Conservation (phyloP, 2,329 filamentous ascomycete species). For the Cercospora zeae-maydis region DNA sequence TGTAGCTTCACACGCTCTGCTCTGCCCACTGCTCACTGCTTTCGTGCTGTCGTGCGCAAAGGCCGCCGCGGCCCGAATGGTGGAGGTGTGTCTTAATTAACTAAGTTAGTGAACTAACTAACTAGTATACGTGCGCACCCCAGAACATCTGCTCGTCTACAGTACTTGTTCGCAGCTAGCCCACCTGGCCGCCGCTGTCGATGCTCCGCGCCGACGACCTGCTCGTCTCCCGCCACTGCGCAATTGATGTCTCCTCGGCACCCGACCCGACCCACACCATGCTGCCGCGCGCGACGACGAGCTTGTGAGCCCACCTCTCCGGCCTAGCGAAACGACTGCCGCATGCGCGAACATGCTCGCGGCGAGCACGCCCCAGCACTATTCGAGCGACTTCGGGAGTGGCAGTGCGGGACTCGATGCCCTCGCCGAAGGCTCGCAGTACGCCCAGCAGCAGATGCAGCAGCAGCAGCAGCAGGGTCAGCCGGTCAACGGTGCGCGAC, state of each 20-base stretch:
- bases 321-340: conserved; percentile 3
- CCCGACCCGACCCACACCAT: background rate
- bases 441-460: conserved; percentile 56
- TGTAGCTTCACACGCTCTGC: background rate
- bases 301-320: background rate
- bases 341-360: conserved; percentile 30
- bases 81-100: background rate
- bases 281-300: background rate
- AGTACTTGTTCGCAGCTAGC: background rate
- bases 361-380: conserved; percentile 28
- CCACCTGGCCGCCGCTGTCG: background rate
- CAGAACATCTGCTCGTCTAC: background rate
- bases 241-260: background rate
- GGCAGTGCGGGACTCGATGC: conserved; percentile 53
- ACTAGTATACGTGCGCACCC: background rate
- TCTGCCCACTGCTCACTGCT: too few relatives aligned
- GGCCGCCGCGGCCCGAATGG: background rate
- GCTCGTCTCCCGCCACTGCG: background rate
- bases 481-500: conserved; percentile 25
- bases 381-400: conserved; percentile 27
- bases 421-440: conserved; percentile 67
- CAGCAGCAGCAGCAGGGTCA: conserved; percentile 53
- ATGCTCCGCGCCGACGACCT: background rate
- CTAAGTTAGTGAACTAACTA: background rate
- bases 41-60: background rate